Evolutionary conservation across 2,329 filamentous ascomycete genomes (phyloP).

Genomic region (Diaporthe caulivora): DNA sequence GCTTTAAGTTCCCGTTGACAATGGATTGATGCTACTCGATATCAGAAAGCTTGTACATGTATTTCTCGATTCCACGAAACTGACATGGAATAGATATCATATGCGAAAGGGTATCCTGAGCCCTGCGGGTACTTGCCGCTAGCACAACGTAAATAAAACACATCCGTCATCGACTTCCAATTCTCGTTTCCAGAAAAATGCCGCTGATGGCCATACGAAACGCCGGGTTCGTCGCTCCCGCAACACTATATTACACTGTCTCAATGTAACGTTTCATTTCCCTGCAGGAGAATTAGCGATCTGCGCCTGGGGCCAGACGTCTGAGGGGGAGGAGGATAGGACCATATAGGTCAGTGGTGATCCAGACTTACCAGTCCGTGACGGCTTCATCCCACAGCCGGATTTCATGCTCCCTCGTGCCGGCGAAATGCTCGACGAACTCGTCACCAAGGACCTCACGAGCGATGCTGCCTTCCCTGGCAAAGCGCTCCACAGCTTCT

Average conservation of each 20-base stretch:
- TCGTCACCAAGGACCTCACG: conserved; percentile 93
- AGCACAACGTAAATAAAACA: conserved; percentile 9
- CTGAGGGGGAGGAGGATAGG: background rate
- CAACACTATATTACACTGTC: conserved; percentile 66
- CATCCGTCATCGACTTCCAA: background rate
- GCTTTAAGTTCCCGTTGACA: conserved; percentile 2
- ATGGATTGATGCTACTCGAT: conserved; percentile 20
- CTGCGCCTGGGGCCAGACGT: background rate
- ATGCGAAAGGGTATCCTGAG: conserved; percentile 37
- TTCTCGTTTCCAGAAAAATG: conserved; percentile 6
- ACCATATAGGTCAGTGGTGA: background rate
- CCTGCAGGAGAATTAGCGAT: conserved; percentile 57
- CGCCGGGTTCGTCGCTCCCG: background rate
- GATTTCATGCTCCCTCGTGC: conserved; percentile 92
- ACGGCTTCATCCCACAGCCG: conserved; percentile 95
- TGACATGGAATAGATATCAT: conserved; percentile 3
- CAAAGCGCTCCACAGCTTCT: conserved; percentile 86
- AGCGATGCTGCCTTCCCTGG: conserved; percentile 84
- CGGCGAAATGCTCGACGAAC: conserved; percentile 96
- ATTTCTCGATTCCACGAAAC: background rate
- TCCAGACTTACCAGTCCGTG: conserved; percentile 85
- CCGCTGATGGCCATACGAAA: background rate
- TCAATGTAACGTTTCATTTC: conserved; percentile 84
- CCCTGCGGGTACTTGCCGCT: conserved; percentile 9
- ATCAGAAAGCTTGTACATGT: conserved; percentile 6